phyloP scores from a whole-genome alignment of 208 protist species.

The Kentomonas sorsogonicus region DNA sequence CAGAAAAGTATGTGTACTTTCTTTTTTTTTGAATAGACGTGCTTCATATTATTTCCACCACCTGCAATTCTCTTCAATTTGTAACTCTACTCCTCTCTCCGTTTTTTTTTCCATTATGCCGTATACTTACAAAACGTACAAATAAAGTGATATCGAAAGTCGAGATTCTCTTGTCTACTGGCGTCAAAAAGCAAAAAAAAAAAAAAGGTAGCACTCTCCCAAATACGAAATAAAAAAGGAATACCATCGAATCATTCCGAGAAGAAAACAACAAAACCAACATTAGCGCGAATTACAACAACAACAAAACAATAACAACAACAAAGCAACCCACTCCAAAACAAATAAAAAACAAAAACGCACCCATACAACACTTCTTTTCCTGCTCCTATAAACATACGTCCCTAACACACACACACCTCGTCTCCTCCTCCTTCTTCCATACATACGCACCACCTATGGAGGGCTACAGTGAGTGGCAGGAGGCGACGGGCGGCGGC shows the following conservation, averaged over 20 bases:
- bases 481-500: constrained; percentile 16
- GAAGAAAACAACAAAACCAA: no score
- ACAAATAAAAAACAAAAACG: no score
- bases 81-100: constrained; percentile 7
- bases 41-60: constrained; percentile 4
- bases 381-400: no score
- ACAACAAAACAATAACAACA: no score
- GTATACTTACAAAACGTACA: no score
- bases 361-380: no score
- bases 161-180: no score
- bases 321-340: no score
- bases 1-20: constrained; percentile 13
- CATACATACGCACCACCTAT: constrained; percentile 12
- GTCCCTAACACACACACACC: no score
- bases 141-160: no score
- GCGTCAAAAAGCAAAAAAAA: constrained; percentile 6
- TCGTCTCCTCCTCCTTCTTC: neutral
- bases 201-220: constrained; percentile 4
- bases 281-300: no score
- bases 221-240: neutral
- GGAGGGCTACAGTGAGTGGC: constrained; percentile 43
- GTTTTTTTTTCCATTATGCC: constrained; percentile 12
- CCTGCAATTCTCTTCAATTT: constrained; percentile 1
- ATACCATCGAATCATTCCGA: no score
- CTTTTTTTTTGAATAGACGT: constrained; percentile 13